Conservation (phyloP, 2,329 filamentous ascomycete genomes). For the Aspergillus spinulosporus region DNA sequence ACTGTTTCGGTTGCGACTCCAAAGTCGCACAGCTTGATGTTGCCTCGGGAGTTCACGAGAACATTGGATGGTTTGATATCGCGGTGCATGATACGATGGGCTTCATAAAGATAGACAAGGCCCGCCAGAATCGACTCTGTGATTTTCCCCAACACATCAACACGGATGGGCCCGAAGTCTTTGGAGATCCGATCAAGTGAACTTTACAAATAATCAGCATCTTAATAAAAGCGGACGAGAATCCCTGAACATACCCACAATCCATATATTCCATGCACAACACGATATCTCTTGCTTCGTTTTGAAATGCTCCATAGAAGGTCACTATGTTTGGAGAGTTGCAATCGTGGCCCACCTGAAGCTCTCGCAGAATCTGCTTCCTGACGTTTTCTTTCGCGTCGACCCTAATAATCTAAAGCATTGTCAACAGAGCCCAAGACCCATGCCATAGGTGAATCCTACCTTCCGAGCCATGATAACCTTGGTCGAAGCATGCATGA, state of each 20-base stretch:
- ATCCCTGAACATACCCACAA: conserved; percentile 73
- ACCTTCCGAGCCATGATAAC: conserved; percentile 99
- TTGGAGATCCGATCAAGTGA: conserved; percentile 91
- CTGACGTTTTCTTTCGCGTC: conserved; percentile 97
- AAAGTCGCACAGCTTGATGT: conserved; percentile 98
- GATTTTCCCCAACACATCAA: conserved; percentile 96
- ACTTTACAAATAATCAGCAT: conserved; percentile 39
- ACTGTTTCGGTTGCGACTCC: conserved; percentile 97
- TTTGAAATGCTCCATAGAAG: conserved; percentile 96
- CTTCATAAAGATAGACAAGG: conserved; percentile 89
- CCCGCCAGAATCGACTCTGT: conserved; percentile 92
- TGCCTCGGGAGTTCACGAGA: conserved; percentile 86
- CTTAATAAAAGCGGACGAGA: conserved; percentile 6
- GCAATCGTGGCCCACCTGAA: conserved; percentile 98
- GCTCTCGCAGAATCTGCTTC: conserved; percentile 92
- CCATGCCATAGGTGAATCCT: conserved; percentile 22
- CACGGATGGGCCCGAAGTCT: conserved; percentile 90
- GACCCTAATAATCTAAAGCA: conserved; percentile 82
- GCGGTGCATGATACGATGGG: conserved; percentile 97
- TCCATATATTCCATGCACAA: conserved; percentile 99
- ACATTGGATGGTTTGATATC: conserved; percentile 99
- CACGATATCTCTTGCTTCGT: conserved; percentile 94
- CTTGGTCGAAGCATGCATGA: conserved; percentile 89
- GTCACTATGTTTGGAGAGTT: conserved; percentile 96
- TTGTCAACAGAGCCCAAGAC: conserved; percentile 12